A percentile compares a stretch with the other conserved stretches of the same genome.
Conservation (phyloP, 1,284 basidiomycete species). For the Hortiboletus rubellus region DNA sequence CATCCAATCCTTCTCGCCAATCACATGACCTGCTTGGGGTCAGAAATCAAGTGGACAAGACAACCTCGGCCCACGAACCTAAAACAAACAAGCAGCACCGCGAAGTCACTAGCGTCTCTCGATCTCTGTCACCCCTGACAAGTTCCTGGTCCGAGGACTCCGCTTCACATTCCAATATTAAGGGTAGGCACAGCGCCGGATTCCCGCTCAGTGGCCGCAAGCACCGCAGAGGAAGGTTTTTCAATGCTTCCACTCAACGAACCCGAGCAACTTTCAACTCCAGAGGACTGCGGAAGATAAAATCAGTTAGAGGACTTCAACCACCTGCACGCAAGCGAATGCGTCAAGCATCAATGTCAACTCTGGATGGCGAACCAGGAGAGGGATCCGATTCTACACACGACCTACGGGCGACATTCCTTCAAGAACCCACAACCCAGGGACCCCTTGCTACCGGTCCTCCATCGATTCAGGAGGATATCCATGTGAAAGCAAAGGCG, state of each 20-base stretch:
- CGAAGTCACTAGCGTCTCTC: background rate
- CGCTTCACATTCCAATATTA: background rate
- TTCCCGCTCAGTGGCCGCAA: background rate
- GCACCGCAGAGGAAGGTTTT: background rate
- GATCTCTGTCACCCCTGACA: background rate
- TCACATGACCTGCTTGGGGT: background rate
- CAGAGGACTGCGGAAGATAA: background rate
- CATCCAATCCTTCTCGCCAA: constrained; percentile 1
- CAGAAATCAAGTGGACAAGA: background rate
- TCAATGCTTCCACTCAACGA: background rate
- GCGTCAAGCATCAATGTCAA: constrained; percentile 12
- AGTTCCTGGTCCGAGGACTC: background rate
- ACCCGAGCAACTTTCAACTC: background rate
- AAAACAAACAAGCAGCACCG: background rate
- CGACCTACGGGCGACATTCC: background rate
- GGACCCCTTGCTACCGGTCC: background rate
- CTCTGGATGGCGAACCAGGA: background rate
- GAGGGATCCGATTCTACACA: background rate
- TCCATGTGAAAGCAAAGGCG: background rate
- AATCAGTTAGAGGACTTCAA: background rate
- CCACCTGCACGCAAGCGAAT: constrained; percentile 12
- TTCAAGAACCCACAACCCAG: background rate
- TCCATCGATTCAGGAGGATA: background rate
- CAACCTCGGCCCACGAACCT: background rate
- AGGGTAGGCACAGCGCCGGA: background rate